phyloP scores from a whole-genome alignment of 1,284 basidiomycete species.

The Leccinum colubrinum region DNA sequence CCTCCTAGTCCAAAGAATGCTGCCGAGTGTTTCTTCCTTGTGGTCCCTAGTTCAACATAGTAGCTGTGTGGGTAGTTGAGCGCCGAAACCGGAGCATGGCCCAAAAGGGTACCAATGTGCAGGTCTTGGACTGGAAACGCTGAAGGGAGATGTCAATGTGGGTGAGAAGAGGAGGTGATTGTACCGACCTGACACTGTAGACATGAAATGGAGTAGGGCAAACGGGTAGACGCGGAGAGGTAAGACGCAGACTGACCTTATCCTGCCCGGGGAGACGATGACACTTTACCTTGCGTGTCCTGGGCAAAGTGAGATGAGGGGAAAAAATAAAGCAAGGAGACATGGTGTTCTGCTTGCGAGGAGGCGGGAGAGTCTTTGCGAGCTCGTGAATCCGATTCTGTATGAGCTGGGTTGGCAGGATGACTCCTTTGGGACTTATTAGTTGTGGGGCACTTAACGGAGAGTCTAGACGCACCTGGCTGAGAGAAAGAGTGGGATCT shows the following conservation, averaged over 20 bases:
- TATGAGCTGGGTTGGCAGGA: conserved; percentile 58
- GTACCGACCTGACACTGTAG: conserved; percentile 61
- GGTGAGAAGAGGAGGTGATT: conserved; percentile 13
- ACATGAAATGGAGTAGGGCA: conserved; percentile 15
- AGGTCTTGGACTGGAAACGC: conserved; percentile 81
- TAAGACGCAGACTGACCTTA: conserved; percentile 49
- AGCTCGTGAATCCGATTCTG: conserved; percentile 78
- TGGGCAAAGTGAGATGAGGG: conserved; percentile 29
- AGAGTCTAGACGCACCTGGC: conserved; percentile 28
- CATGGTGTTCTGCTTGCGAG: conserved; percentile 83
- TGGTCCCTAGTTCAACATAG: conserved; percentile 76
- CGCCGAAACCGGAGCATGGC: conserved; percentile 18
- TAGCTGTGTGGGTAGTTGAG: conserved; percentile 46
- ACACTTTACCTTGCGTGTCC: conserved; percentile 69
- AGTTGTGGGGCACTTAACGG: too few species aligned
- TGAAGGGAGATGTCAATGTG: conserved; percentile 30
- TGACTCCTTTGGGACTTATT: conserved; percentile 44
- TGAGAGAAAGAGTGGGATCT: conserved; percentile 42
- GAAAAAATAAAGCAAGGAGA: too few species aligned
- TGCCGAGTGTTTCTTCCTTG: conserved; percentile 71
- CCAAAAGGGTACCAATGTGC: conserved; percentile 59
- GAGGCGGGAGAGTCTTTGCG: conserved; percentile 70
- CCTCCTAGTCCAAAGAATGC: conserved; percentile 60
- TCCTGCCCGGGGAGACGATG: conserved; percentile 73
- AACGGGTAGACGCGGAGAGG: conserved; percentile 7